These are phyloP conservation scores for Arthroderma sp. DNA, from an alignment of 2,329 filamentous ascomycete genomes.

Conservation along the genomic window DNA sequence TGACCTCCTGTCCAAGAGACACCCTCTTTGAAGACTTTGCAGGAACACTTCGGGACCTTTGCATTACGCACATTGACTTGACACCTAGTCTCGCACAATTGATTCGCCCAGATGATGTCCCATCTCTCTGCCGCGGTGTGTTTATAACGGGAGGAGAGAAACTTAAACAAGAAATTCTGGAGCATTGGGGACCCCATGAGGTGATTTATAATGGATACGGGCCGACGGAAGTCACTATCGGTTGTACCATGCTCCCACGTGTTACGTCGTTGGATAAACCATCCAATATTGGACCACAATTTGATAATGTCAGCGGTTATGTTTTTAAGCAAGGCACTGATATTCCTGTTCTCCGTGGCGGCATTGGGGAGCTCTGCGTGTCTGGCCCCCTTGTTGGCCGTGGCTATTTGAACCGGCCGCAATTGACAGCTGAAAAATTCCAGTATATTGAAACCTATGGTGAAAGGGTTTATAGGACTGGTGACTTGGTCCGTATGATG, in stretches of 20 bases:
- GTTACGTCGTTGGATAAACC: slow-evolving; percentile 67
- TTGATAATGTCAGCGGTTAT: slow-evolving; percentile 75
- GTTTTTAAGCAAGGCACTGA: slow-evolving; percentile 61
- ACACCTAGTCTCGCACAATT: slow-evolving; percentile 77
- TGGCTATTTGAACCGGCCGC: slow-evolving; percentile 69
- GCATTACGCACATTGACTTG: slow-evolving; percentile 81
- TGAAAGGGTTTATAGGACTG: slow-evolving; percentile 70
- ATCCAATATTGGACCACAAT: slow-evolving; percentile 77
- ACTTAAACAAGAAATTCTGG: slow-evolving; percentile 76
- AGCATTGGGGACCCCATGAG: slow-evolving; percentile 64
- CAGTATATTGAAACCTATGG: slow-evolving; percentile 47
- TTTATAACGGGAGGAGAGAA: slow-evolving; percentile 91
- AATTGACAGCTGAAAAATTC: slow-evolving; percentile 68
- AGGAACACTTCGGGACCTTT: slow-evolving; percentile 55
- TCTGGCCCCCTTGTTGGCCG: slow-evolving; percentile 78
- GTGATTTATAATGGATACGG: slow-evolving; percentile 91
- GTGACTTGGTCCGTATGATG: slow-evolving; percentile 72
- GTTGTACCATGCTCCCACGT: slow-evolving; percentile 77
- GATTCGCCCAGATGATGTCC: slow-evolving; percentile 66
- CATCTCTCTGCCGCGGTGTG: slow-evolving; percentile 65
- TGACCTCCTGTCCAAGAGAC: slow-evolving; percentile 72
- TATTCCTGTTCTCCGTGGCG: slow-evolving; percentile 61
- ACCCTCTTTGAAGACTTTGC: slow-evolving; percentile 74
- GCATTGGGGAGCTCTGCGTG: slow-evolving; percentile 76
- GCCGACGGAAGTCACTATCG: slow-evolving; percentile 86